Conservation (phyloP, 1,139 yeast genomes). For the Debaryomyces sp. region DNA sequence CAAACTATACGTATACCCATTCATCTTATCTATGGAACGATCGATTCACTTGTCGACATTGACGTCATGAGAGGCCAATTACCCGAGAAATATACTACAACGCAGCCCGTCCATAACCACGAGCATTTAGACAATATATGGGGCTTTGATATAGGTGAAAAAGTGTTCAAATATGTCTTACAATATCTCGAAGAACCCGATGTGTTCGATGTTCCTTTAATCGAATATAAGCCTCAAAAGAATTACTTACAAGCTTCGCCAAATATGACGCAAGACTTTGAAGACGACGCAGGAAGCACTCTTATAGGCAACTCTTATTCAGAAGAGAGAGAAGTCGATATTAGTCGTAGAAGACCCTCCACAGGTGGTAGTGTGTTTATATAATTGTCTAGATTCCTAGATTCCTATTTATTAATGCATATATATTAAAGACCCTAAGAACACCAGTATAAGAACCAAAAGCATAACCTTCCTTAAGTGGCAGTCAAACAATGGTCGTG, state of each 20-base stretch:
- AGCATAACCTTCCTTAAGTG: neutral
- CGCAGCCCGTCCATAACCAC: conserved; percentile 57
- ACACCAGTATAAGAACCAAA: neutral
- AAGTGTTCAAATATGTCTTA: conserved; percentile 51
- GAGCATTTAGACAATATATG: conserved; percentile 91
- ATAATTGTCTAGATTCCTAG: conserved; percentile 7
- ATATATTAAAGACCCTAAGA: neutral
- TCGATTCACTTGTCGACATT: conserved; percentile 85
- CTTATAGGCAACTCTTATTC: neutral
- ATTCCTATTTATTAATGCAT: too few species aligned
- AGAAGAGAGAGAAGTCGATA: neutral
- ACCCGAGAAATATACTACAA: conserved; percentile 34
- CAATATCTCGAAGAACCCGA: conserved; percentile 27
- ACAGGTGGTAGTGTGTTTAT: conserved; percentile 20
- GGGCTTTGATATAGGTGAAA: conserved; percentile 68
- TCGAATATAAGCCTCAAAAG: neutral
- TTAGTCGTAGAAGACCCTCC: conserved; percentile 15
- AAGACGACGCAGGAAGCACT: neutral
- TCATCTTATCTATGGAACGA: conserved; percentile 74
- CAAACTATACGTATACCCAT: conserved; percentile 70
- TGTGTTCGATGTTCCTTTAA: neutral
- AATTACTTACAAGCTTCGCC: neutral
- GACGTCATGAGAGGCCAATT: conserved; percentile 67
- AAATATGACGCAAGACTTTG: neutral
- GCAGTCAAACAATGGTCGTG: conserved; percentile 1